Conservation (phyloP, 225 moss, liverwort and hornwort species). For the Antitrichia curtipendula region DNA sequence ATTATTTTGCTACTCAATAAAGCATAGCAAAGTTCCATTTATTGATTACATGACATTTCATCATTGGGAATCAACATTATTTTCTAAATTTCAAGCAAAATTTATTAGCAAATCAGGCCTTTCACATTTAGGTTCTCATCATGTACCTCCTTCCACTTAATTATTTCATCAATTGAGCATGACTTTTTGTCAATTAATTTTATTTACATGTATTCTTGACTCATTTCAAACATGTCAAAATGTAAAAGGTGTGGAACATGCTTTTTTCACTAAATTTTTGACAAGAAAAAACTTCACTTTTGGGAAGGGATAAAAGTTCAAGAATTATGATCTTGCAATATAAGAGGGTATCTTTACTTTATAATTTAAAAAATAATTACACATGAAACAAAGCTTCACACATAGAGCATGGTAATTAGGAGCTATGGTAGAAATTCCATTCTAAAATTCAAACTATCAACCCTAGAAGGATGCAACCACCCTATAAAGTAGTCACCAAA, state of each 20-base stretch:
- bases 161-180: background rate
- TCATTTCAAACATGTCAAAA: background rate
- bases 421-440: background rate
- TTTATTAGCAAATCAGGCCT: background rate
- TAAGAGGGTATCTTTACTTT: background rate
- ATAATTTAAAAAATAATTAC: background rate
- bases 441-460: background rate
- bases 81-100: background rate
- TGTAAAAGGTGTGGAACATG: background rate
- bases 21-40: background rate
- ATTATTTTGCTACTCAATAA: background rate
- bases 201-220: background rate
- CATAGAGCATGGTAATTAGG: background rate
- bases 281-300: background rate
- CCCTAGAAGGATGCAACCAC: fast-evolving
- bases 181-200: background rate
- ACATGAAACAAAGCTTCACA: background rate
- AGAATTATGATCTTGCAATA: background rate
- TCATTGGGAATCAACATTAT: background rate
- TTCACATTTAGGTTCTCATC: too few relatives aligned
- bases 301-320: background rate
- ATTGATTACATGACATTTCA: background rate
- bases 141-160: background rate
- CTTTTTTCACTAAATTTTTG: background rate
- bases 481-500: background rate